Evolutionary conservation across 1,284 basidiomycete genomes (phyloP).

Genomic region (Cryptococcus sp.): DNA sequence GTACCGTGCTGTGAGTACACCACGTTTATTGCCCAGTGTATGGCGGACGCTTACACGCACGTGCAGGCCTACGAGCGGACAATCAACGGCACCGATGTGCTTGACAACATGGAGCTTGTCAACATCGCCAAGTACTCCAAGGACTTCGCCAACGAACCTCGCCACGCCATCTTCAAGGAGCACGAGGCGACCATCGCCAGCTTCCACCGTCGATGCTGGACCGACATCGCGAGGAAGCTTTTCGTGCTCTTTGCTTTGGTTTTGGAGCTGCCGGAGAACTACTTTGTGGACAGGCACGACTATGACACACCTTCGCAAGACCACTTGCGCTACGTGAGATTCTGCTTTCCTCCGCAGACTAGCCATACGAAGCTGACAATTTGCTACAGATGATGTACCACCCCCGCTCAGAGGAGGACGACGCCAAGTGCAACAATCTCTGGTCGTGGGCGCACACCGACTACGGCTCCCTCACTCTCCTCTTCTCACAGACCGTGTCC

Average conservation of each 20-base stretch:
- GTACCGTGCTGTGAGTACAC: constrained; percentile 22
- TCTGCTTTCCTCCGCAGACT: not conserved
- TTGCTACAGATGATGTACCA: constrained; percentile 31
- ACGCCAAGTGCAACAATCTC: constrained; percentile 27
- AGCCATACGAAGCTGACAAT: not conserved
- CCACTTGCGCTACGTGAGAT: constrained; percentile 33
- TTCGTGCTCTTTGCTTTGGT: constrained; percentile 36
- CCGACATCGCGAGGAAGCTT: constrained; percentile 24
- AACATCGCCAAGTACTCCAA: constrained; percentile 34
- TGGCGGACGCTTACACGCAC: not conserved
- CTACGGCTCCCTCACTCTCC: constrained; percentile 32
- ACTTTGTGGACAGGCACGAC: constrained; percentile 36
- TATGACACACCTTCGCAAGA: constrained; percentile 32
- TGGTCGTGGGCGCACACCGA: constrained; percentile 38
- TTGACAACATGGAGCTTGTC: constrained; percentile 34
- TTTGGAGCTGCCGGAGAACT: constrained; percentile 39
- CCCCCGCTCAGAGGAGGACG: constrained; percentile 30
- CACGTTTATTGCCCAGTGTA: not conserved
- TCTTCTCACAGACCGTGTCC: constrained; percentile 37
- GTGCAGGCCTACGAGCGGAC: constrained; percentile 23
- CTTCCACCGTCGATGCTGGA: constrained; percentile 20
- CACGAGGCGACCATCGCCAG: constrained; percentile 18
- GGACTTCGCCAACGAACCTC: constrained; percentile 21
- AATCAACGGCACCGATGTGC: constrained; percentile 30
- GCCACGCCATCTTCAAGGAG: constrained; percentile 28